phyloP scores from a whole-genome alignment of 495 filamentous ascomycete genomes.

The Penicillium crystallinum region DNA sequence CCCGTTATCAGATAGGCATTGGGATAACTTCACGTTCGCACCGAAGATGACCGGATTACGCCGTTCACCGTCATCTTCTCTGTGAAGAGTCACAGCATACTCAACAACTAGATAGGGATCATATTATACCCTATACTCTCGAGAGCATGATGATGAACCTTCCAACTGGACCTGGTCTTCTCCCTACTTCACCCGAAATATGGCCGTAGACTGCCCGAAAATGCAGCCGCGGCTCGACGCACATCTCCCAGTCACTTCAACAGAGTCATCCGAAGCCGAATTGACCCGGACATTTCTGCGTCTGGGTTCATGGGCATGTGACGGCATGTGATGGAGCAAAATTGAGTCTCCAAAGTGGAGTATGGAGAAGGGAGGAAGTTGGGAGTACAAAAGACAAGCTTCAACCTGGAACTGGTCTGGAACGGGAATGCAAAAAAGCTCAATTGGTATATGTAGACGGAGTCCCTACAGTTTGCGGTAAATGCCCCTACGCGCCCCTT shows the following conservation, averaged over 20 bases:
- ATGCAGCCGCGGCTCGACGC: slow-evolving; percentile 6
- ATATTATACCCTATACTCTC: too few species aligned
- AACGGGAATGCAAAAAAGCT: too few species aligned
- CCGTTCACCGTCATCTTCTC: too few species aligned
- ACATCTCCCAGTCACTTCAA: neutral
- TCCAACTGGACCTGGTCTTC: too few species aligned
- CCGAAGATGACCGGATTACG: too few species aligned
- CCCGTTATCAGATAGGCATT: slow-evolving; percentile 6
- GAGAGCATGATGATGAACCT: too few species aligned
- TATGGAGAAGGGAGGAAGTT: too few species aligned
- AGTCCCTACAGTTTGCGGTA: neutral
- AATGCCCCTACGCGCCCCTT: neutral
- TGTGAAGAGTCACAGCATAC: too few species aligned
- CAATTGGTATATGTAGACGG: neutral
- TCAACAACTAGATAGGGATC: too few species aligned
- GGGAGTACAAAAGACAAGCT: neutral
- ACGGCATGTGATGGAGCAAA: slow-evolving; percentile 7
- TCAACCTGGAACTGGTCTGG: neutral
- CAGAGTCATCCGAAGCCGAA: slow-evolving; percentile 5
- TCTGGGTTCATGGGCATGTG: slow-evolving; percentile 6
- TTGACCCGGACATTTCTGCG: slow-evolving; percentile 1
- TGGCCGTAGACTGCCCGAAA: neutral
- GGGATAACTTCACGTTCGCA: too few species aligned
- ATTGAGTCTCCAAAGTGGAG: neutral
- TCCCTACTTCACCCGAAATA: slow-evolving; percentile 9